phyloP scores from a whole-genome alignment of 352 stramenopile species.

The Globisporangium nodosum region DNA sequence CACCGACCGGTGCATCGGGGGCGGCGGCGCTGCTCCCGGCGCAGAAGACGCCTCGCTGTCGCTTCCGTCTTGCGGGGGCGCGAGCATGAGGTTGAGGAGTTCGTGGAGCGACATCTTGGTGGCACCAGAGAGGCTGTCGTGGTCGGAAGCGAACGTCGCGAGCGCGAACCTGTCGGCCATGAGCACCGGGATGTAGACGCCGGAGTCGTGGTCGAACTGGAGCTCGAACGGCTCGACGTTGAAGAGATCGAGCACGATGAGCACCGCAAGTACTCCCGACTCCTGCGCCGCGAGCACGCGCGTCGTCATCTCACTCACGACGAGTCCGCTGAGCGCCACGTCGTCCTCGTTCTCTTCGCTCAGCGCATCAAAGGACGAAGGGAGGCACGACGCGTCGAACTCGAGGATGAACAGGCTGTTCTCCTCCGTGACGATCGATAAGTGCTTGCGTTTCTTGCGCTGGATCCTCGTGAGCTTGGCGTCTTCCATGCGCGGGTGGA shows the following conservation, averaged over 20 bases:
- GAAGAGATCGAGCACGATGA: conserved; percentile 61
- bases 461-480: conserved; percentile 32
- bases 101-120: conserved; percentile 16
- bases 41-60: not conserved
- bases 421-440: conserved; percentile 26
- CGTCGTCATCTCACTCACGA: conserved; percentile 39
- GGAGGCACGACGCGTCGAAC: conserved; percentile 27
- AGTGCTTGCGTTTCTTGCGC: conserved; percentile 34
- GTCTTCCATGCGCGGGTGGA: conserved; percentile 35
- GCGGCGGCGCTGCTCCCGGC: not conserved
- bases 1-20: not conserved
- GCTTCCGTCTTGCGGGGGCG: not conserved
- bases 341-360: not conserved
- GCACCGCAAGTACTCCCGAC: conserved; percentile 40
- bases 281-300: conserved; percentile 60
- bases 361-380: not conserved
- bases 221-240: conserved; percentile 52
- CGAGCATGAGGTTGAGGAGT: conserved; percentile 19
- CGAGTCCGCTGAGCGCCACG: conserved; percentile 19
- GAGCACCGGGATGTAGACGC: conserved; percentile 69
- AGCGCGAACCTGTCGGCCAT: conserved; percentile 31
- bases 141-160: conserved; percentile 1
- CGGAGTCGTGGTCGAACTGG: conserved; percentile 34
- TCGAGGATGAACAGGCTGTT: conserved; percentile 42
- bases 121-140: not conserved